Evolutionary conservation across 805 yeast species (phyloP).

Genomic region (Ogataea minuta): DNA sequence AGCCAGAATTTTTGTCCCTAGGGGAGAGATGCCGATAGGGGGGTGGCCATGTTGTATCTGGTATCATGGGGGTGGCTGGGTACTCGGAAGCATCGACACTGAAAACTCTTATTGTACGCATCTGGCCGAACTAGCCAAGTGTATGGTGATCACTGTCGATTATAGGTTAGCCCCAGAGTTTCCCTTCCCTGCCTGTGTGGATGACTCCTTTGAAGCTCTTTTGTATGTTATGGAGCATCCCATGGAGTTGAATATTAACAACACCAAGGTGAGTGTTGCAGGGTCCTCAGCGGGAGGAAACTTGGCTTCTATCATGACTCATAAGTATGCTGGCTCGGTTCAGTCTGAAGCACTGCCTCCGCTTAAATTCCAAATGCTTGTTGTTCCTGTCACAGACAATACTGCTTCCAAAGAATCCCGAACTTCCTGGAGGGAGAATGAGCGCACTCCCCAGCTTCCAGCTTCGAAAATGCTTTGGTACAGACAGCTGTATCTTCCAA

Average conservation of each 20-base stretch:
- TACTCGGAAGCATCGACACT: constrained; percentile 32
- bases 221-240: constrained; percentile 32
- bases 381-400: constrained; percentile 45
- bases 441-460: constrained; percentile 43
- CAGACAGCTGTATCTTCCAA: constrained; percentile 40
- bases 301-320: constrained; percentile 35
- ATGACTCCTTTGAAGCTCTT: constrained; percentile 42
- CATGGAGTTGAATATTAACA: constrained; percentile 30
- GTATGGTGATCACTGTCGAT: constrained; percentile 41
- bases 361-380: constrained; percentile 39
- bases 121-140: constrained; percentile 37
- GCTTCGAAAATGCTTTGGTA: constrained; percentile 47
- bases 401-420: constrained; percentile 38
- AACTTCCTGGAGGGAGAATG: constrained; percentile 39
- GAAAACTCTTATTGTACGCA: constrained; percentile 43
- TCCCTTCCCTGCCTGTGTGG: constrained; percentile 47
- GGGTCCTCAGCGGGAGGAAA: constrained; percentile 50
- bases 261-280: constrained; percentile 37
- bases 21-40: constrained; percentile 21
- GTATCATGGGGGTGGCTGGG: constrained; percentile 39
- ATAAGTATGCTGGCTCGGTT: constrained; percentile 34
- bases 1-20: constrained; percentile 32
- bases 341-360: constrained; percentile 30
- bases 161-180: constrained; percentile 50
- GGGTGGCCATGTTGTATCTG: constrained; percentile 33